Percentiles rank a stretch among this genome's conserved stretches.
Conservation (phyloP, 495 filamentous ascomycete genomes). For the Astrothelium macrocarpum region DNA sequence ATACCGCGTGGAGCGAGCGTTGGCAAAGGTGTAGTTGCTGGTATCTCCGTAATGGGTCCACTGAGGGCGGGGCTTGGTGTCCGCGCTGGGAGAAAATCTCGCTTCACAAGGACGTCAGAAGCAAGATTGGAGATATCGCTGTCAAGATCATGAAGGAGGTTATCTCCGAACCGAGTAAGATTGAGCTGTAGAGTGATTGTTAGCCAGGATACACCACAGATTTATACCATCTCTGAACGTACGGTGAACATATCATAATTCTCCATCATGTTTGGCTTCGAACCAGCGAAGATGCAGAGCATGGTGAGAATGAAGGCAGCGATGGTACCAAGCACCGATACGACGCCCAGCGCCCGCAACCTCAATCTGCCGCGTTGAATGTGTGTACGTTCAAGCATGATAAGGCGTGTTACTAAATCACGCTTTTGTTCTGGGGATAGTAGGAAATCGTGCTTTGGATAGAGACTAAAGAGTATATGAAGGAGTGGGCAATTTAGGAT, state of each 20-base stretch:
- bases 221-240: conserved; percentile 23
- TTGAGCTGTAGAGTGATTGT: conserved; percentile 42
- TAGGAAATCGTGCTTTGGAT: too few relatives aligned
- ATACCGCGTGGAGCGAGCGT: background rate
- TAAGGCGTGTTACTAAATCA: background rate
- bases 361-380: conserved; percentile 9
- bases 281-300: conserved; percentile 63
- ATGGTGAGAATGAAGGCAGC: conserved; percentile 58
- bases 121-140: background rate
- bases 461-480: too few relatives aligned
- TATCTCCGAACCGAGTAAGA: conserved; percentile 50
- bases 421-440: too few relatives aligned
- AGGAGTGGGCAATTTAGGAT: background rate
- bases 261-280: conserved; percentile 49
- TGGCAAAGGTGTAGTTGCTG: conserved; percentile 16
- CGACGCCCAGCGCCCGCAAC: conserved; percentile 31
- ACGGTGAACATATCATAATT: conserved; percentile 58
- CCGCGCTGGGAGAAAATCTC: background rate
- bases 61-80: conserved; percentile 7
- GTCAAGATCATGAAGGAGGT: conserved; percentile 30
- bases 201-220: conserved; percentile 8
- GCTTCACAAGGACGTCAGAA: background rate
- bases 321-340: conserved; percentile 41
- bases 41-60: background rate
- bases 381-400: background rate